Base-by-base conservation (phyloP, 345 rosid species). In the Eucalyptus globulus region DNA sequence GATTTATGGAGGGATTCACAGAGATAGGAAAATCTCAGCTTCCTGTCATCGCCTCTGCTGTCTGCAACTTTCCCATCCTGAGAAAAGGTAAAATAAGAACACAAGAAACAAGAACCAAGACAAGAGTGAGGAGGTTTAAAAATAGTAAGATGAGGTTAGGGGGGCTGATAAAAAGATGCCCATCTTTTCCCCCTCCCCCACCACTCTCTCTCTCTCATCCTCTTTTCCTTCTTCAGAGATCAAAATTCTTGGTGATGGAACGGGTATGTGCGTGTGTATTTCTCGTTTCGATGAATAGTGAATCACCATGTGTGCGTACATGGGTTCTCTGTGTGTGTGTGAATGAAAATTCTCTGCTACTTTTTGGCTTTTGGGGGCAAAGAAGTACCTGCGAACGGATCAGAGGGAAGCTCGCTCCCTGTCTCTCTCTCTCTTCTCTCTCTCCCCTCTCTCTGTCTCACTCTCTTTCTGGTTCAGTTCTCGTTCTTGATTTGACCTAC, bases 31-130 rank as follows among this genome's bases (percentile, higher is more conserved):
- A 76, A 21, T 11, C 83, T 76, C 83, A 76, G 47, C 47, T 76
- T 22, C 47, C 83, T 76, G 83, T 40, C 83, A 76, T 76, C 83
- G 45, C 27, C 27, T 37, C 83, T 81, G 83, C 83, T n/a, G 62
- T 95, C 95, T 95, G 97, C 97, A 93, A 93, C 94, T 93, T 89
- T 89, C 89, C 89, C 90, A 86, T 49, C 89, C 93, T 89, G 91
- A 91, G 93, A 90, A 93, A 92, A 90, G 91, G 89, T 56, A 92
- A 92, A 88, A 91, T 53, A 56, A 89, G 88, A 83, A 29, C 88
- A 90, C 56, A 87, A 90, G 87, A 81, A 90, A 89, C 90, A 88
- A 87, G 92, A 87, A 51, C 91, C 60, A 60, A 90, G 87, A 87
- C 89, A 19, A 22, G 53, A 56, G 87, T 27, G 89, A 90, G 91